Conservation (phyloP, 148 eudicot species). For the Rhododendron griersonianum region DNA sequence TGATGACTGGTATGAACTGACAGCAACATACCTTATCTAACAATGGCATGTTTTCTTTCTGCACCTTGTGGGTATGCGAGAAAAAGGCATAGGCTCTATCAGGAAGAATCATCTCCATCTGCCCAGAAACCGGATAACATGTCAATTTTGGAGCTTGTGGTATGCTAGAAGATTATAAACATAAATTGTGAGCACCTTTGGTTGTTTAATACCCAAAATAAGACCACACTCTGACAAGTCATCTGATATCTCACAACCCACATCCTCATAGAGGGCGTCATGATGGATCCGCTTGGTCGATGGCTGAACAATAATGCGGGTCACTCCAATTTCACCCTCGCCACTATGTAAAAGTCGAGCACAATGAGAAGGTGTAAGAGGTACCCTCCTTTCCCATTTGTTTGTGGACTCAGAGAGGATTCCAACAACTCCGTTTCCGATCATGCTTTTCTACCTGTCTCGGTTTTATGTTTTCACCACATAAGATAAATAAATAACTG, state of each 20-base stretch:
- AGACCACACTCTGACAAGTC: slow-evolving; percentile 97
- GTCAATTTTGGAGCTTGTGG: slow-evolving; percentile 1
- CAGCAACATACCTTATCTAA: slow-evolving; percentile 67
- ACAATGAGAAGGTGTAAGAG: slow-evolving; percentile 89
- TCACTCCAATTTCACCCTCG: slow-evolving; percentile 49
- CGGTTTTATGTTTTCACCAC: neutral
- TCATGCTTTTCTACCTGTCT: slow-evolving; percentile 37
- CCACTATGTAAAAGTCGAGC: slow-evolving; percentile 80
- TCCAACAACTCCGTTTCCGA: slow-evolving; percentile 91
- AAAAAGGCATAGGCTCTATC: slow-evolving; percentile 96
- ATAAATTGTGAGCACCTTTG: slow-evolving; percentile 50
- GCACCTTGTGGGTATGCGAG: slow-evolving; percentile 98
- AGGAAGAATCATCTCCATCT: slow-evolving; percentile 97
- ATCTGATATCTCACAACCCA: slow-evolving; percentile 92
- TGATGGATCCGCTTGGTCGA: slow-evolving; percentile 93
- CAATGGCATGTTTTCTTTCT: slow-evolving; percentile 91
- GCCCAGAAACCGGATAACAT: slow-evolving; percentile 24
- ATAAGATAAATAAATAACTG: neutral
- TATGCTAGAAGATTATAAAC: neutral
- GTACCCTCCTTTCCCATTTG: slow-evolving; percentile 98
- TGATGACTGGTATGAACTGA: neutral
- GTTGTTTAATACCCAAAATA: slow-evolving; percentile 91
- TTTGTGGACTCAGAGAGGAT: slow-evolving; percentile 81
- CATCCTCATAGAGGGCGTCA: slow-evolving; percentile 89
- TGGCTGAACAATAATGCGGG: slow-evolving; percentile 85